phyloP scores from a whole-genome alignment of 1,284 basidiomycete genomes.

The Ceratobasidium sp. region DNA sequence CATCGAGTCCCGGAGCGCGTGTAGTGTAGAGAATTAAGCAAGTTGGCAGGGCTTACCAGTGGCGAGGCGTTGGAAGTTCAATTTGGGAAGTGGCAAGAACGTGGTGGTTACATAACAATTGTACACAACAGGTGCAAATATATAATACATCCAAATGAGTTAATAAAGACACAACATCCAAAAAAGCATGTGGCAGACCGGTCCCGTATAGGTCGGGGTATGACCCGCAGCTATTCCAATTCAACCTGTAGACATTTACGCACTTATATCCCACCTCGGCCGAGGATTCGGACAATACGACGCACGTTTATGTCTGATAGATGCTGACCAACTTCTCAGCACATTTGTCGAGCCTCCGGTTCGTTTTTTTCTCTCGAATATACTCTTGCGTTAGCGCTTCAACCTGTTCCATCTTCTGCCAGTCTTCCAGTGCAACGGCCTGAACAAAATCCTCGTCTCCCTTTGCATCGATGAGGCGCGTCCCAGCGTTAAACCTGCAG shows the following conservation, averaged over 20 bases:
- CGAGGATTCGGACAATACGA: not conserved
- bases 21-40: not conserved
- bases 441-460: conserved; percentile 34
- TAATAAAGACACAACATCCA: not conserved
- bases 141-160: not conserved
- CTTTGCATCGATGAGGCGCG: conserved; percentile 6
- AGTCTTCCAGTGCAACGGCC: conserved; percentile 26
- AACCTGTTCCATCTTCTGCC: conserved; percentile 29
- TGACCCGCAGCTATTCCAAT: not conserved
- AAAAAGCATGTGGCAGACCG: not conserved
- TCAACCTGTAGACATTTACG: not conserved
- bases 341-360: not conserved
- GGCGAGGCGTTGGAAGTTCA: not conserved
- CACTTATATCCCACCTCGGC: not conserved
- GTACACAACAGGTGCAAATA: not conserved
- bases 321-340: not conserved
- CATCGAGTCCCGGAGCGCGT: not conserved
- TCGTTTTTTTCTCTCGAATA: conserved; percentile 12
- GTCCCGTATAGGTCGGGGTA: not conserved
- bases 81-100: not conserved
- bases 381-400: conserved; percentile 18
- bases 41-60: not conserved
- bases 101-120: not conserved
- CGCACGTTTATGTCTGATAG: not conserved
- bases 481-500: conserved; percentile 33